A percentile compares a stretch with the other conserved stretches of the same genome.
phyloP scores from a whole-genome alignment of 2,329 filamentous ascomycete species.

The Sporothrix curviconia region DNA sequence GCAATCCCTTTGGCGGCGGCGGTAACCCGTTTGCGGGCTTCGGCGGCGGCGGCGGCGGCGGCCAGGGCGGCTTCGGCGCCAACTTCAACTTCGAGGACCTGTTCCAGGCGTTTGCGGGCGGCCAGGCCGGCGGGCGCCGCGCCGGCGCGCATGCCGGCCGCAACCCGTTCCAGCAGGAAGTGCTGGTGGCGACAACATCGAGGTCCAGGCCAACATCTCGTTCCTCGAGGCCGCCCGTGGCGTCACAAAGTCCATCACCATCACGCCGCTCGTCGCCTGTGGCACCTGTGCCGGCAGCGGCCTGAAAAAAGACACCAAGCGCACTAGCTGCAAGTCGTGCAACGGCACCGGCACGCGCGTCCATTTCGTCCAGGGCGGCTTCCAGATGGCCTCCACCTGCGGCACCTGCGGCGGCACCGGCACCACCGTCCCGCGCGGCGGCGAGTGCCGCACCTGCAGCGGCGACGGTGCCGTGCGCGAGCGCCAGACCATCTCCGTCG shows the following conservation, averaged over 20 bases:
- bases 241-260: conserved; percentile 76
- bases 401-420: conserved; percentile 74
- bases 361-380: conserved; percentile 84
- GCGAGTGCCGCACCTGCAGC: conserved; percentile 71
- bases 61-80: conserved; percentile 59
- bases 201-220: conserved; percentile 84
- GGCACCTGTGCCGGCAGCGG: conserved; percentile 78
- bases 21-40: conserved; percentile 57
- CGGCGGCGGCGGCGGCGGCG: conserved; percentile 48
- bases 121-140: conserved; percentile 46
- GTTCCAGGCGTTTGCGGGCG: conserved; percentile 74
- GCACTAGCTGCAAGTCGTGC: conserved; percentile 69
- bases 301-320: conserved; percentile 71
- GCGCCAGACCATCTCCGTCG: conserved; percentile 73
- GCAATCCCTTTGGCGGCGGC: conserved; percentile 51
- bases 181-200: conserved; percentile 90
- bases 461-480: conserved; percentile 82
- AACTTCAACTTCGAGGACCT: conserved; percentile 96
- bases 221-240: conserved; percentile 97
- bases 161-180: conserved; percentile 68
- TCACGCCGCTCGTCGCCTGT: conserved; percentile 76
- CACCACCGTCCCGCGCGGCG: conserved; percentile 66
- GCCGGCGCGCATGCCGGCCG: conserved; percentile 42
- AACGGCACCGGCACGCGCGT: conserved; percentile 81
- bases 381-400: conserved; percentile 93